Percentiles rank a stretch among this genome's conserved stretches.
phyloP scores from a whole-genome alignment of 129 eudicot species.

The Artemisia argyi region DNA sequence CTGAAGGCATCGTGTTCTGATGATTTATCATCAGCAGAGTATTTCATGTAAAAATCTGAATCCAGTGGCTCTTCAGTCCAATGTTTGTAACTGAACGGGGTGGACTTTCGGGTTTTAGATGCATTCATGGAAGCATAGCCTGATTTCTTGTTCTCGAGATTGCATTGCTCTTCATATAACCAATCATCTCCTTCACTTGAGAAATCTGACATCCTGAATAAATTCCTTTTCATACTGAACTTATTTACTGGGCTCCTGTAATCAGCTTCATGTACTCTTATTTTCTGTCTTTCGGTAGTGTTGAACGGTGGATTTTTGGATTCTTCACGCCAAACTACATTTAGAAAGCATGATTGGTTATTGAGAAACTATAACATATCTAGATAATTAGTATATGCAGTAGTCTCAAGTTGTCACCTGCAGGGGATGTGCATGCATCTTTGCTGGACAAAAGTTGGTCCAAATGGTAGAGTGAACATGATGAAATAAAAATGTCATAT shows the following conservation, averaged over 20 bases:
- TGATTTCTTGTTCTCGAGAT: slow-evolving; percentile 17
- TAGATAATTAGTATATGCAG: neutral
- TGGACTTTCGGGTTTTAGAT: slow-evolving; percentile 28
- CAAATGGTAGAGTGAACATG: slow-evolving; percentile 13
- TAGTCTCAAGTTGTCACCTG: slow-evolving; percentile 45
- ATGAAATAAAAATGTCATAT: slow-evolving; percentile 10
- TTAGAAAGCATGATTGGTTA: neutral
- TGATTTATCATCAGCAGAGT: slow-evolving; percentile 22
- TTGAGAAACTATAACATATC: neutral
- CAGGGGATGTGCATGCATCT: slow-evolving; percentile 65
- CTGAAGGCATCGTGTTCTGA: slow-evolving; percentile 27
- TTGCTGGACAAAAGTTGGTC: slow-evolving; percentile 48
- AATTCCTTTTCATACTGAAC: slow-evolving; percentile 18
- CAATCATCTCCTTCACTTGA: slow-evolving; percentile 36
- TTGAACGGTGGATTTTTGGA: slow-evolving; percentile 26
- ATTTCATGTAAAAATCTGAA: slow-evolving; percentile 18
- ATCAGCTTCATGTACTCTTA: slow-evolving; percentile 21
- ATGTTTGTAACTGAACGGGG: slow-evolving; percentile 18
- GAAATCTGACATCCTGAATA: slow-evolving; percentile 27
- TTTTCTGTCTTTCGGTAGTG: slow-evolving; percentile 26
- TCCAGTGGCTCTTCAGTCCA: slow-evolving; percentile 38
- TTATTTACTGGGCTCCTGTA: slow-evolving; percentile 27
- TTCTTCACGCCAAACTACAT: slow-evolving; percentile 45
- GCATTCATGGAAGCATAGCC: slow-evolving; percentile 28
- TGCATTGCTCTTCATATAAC: slow-evolving; percentile 29